Conservation (phyloP, 208 protist genomes). For the Trypanosoma scelopori region DNA sequence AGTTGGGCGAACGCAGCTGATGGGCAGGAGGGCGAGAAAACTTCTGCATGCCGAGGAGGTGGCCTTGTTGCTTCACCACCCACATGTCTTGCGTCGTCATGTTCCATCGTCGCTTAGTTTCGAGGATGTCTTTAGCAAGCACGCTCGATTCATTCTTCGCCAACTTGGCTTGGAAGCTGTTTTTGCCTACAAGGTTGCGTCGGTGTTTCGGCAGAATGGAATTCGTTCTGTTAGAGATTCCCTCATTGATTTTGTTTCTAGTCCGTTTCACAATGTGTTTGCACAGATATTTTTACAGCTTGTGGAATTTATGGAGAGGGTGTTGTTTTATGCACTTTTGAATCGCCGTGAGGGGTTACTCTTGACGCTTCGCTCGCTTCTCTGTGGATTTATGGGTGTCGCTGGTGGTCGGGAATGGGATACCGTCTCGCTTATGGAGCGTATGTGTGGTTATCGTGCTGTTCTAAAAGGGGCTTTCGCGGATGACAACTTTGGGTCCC, state of each 20-base stretch:
- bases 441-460: conserved; percentile 16
- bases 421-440: conserved; percentile 10
- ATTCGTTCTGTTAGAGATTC: conserved; percentile 12
- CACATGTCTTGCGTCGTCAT: conserved; percentile 9
- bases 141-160: conserved; percentile 52
- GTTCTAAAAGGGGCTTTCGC: conserved; percentile 8
- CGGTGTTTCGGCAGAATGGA: conserved; percentile 29
- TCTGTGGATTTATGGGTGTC: neutral
- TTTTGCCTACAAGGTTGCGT: conserved; percentile 51
- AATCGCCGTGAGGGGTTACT: conserved; percentile 5
- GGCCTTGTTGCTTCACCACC: conserved; percentile 4
- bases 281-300: conserved; percentile 19
- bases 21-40: neutral
- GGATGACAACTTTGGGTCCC: conserved; percentile 16
- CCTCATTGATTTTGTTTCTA: conserved; percentile 25
- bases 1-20: neutral
- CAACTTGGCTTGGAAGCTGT: conserved; percentile 71
- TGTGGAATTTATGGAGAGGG: conserved; percentile 27
- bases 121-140: conserved; percentile 28
- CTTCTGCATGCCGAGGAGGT: conserved; percentile 24
- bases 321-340: conserved; percentile 26
- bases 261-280: conserved; percentile 28
- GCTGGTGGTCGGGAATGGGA: neutral
- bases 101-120: conserved; percentile 26
- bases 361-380: neutral